Evolutionary conservation across 768 basidiomycete genomes (phyloP).

Genomic region (Mycena metata): DNA sequence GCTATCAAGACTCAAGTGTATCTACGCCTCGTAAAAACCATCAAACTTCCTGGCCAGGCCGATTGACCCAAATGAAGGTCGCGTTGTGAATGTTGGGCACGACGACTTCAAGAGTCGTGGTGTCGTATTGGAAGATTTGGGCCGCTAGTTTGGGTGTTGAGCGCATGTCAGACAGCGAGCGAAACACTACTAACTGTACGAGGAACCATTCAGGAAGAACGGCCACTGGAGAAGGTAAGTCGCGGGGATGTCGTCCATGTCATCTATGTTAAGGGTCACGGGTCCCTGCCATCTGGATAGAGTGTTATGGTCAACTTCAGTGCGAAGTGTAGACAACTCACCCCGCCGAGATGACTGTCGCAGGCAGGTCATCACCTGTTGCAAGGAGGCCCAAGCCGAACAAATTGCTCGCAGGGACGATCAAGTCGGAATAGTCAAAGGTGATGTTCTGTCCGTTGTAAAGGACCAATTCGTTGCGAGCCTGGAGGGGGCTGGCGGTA

Average conservation of each 20-base stretch:
- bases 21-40: too few species aligned
- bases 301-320: background rate
- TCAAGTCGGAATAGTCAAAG: constrained; percentile 24
- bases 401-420: constrained; percentile 22
- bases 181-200: constrained; percentile 22
- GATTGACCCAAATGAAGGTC: constrained; percentile 32
- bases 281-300: constrained; percentile 29
- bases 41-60: constrained; percentile 26
- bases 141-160: constrained; percentile 17
- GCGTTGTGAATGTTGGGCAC: constrained; percentile 28
- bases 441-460: constrained; percentile 32
- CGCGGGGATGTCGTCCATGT: constrained; percentile 31
- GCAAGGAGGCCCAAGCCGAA: constrained; percentile 31
- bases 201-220: constrained; percentile 33
- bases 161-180: background rate
- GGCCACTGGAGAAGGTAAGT: constrained; percentile 32
- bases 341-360: constrained; percentile 18
- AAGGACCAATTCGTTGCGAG: constrained; percentile 5
- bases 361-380: constrained; percentile 21
- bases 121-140: constrained; percentile 32
- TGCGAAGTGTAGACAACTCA: background rate
- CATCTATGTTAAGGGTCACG: constrained; percentile 18
- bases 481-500: constrained; percentile 10
- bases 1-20: too few species aligned
- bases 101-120: constrained; percentile 21